Base-by-base conservation (phyloP, 164 flowering plant species). In the Tetracentron sinense region DNA sequence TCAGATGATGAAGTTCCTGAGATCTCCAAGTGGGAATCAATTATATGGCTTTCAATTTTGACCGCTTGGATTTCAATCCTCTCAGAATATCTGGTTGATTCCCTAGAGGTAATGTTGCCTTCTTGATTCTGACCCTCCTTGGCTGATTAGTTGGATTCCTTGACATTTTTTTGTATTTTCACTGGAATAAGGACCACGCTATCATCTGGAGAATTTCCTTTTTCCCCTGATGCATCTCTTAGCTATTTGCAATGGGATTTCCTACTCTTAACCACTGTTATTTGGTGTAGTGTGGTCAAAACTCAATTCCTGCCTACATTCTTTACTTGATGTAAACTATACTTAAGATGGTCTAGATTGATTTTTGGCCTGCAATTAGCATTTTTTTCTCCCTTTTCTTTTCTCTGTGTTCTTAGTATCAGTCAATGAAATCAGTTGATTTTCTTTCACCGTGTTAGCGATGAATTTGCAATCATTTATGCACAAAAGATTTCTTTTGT, bases 31-130 rank as follows among this genome's bases (percentile, higher is more conserved):
- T 81, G 83, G 84, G 90, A 85, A 75, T 70, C 87, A 63, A 67
- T 85, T 53, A 69, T 73, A 26, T 85, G 87, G 90, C 87, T 85
- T 58, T 67, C 73, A 22, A 72, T 83, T 42, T 57, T 85, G 79
- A 83, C 90, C 8, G 73, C 67, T 47, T 83, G 90, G 90, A 77
- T 85, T 47, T 81, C 90, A 27, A 27, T 83, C 61, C 70, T 85
- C 42, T 85, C 90, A 16, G 83, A 77, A 44, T 85, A 82, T 67
- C 72, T 85, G 19, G 90, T 85, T 58, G 79, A 79, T 72, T 75
- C 90, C 14, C 78, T 85, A 60, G 74, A 83, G 81, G 90, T 85
- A n/a, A n/a, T 15, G 7, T 42, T 0, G 30, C 22, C 54, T 51
- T 51, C 11, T 7, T 51, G 3, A n/a, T n/a, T n/a, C 20, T 51